Conservation (phyloP, 306 rosid genomes). For the Sesbania bispinosa region DNA sequence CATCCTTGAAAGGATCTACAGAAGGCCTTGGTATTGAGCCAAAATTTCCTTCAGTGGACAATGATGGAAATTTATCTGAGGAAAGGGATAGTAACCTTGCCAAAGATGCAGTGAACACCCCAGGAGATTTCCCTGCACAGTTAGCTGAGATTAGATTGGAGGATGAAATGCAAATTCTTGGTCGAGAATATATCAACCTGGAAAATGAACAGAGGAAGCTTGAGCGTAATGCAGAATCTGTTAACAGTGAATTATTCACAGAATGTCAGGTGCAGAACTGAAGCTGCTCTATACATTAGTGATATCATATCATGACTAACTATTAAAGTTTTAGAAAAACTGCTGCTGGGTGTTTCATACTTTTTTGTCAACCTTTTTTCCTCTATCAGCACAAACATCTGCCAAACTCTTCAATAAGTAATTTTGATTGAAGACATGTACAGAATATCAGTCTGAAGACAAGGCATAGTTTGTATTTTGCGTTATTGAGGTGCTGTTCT, state of each 20-base stretch:
- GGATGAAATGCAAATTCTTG: constrained; percentile 68
- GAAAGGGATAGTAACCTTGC: constrained; percentile 33
- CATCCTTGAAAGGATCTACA: constrained; percentile 31
- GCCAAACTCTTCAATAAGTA: neutral
- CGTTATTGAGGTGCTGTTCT: neutral
- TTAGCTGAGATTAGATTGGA: constrained; percentile 45
- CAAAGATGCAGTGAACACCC: constrained; percentile 23
- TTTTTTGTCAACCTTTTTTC: neutral
- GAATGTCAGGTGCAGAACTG: constrained; percentile 83
- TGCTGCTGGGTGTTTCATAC: constrained; percentile 1
- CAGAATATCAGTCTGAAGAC: neutral
- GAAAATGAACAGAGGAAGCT: constrained; percentile 76
- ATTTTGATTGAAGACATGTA: neutral
- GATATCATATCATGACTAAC: neutral
- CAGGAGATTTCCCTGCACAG: constrained; percentile 34
- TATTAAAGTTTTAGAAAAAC: neutral
- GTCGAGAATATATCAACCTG: constrained; percentile 57
- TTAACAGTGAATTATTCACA: constrained; percentile 76
- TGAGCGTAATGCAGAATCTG: constrained; percentile 91
- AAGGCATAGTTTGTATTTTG: neutral
- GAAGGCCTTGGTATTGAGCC: constrained; percentile 17
- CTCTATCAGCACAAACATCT: neutral
- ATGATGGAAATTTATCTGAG: constrained; percentile 10
- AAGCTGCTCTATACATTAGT: constrained; percentile 3
- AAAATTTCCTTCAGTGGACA: constrained; percentile 35